Evolutionary conservation across 2,329 filamentous ascomycete genomes (phyloP).

Genomic region (Fusarium xylarioides): DNA sequence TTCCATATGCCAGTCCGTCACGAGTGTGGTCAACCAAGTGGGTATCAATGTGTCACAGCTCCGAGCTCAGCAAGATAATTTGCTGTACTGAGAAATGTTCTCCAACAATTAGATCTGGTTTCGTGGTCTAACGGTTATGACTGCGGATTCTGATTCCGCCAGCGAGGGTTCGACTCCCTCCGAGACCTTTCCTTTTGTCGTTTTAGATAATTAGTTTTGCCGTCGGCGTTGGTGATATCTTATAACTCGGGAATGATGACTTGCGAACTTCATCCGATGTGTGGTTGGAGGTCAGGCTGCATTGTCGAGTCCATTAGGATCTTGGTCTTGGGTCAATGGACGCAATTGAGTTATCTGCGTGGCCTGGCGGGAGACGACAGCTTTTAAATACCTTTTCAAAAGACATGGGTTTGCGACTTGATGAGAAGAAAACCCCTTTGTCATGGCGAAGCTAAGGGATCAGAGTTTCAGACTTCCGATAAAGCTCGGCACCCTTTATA

Average conservation of each 20-base stretch:
- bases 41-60: neutral
- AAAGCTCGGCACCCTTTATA: neutral
- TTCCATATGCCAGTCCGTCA: neutral
- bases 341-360: neutral
- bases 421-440: neutral
- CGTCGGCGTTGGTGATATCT: neutral
- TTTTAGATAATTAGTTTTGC: neutral
- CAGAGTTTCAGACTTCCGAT: neutral
- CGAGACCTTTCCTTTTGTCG: constrained; percentile 19
- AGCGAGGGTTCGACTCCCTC: constrained; percentile 43
- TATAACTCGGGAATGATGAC: neutral
- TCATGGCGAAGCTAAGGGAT: neutral
- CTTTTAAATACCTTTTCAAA: too few relatives aligned
- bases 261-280: neutral
- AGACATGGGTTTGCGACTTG: neutral
- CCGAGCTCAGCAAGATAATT: accelerated
- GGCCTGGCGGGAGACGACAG: neutral
- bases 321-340: neutral
- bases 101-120: neutral
- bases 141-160: constrained; percentile 44
- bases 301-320: neutral
- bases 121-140: constrained; percentile 35
- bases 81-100: accelerated
- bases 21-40: neutral
- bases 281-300: neutral